These are phyloP conservation scores for Nidularia sp. DNA, from an alignment of 768 basidiomycete genomes.

Conservation along the genomic window DNA sequence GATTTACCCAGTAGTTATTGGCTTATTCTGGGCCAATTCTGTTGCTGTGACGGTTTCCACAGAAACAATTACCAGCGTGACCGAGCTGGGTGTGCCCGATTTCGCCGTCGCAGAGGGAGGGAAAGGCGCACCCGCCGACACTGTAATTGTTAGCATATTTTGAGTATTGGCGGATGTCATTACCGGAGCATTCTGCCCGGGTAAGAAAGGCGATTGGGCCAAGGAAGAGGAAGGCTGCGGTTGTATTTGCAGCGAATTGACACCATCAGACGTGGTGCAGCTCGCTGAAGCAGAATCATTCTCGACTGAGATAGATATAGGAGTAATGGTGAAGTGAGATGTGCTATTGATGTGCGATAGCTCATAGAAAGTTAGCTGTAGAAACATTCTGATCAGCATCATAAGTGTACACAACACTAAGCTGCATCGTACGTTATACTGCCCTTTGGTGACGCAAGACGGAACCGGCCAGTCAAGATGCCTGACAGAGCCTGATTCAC, in stretches of 20 bases:
- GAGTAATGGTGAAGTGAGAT: conserved; percentile 34
- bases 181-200: neutral
- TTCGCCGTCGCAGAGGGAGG: conserved; percentile 1
- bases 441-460: conserved; percentile 30
- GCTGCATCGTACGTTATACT: conserved; percentile 34
- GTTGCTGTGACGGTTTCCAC: neutral
- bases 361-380: conserved; percentile 45
- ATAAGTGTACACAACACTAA: neutral
- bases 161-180: neutral
- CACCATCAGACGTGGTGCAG: conserved; percentile 13
- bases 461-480: conserved; percentile 35
- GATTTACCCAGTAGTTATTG: neutral
- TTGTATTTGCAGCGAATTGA: conserved; percentile 18
- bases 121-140: neutral
- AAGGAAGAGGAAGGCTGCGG: conserved; percentile 31
- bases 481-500: conserved; percentile 37
- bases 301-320: conserved; percentile 29
- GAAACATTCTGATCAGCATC: neutral
- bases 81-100: neutral
- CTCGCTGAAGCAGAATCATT: conserved; percentile 18
- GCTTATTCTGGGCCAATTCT: neutral
- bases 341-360: conserved; percentile 24
- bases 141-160: neutral
- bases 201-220: conserved; percentile 23
- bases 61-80: neutral